phyloP scores from a whole-genome alignment of 73 alveolate species.

The Stentor coeruleus region DNA sequence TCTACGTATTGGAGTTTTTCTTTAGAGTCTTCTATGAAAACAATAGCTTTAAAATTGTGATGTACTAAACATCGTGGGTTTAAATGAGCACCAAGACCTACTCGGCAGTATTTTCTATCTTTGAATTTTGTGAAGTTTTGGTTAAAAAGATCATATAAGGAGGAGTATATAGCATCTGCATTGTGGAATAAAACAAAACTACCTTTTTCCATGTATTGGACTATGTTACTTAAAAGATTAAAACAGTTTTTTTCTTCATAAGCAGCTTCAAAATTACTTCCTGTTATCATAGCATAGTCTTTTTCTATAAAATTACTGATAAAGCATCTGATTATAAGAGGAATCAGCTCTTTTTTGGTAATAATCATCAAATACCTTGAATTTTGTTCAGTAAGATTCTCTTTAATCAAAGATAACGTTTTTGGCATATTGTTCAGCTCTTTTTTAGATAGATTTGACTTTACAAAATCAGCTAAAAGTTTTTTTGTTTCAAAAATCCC shows the following conservation, averaged over 20 bases:
- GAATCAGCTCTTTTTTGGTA: no score
- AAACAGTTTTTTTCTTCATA: slow-evolving; percentile 43
- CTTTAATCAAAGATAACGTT: no score
- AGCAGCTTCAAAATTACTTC: no score
- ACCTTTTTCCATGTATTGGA: slow-evolving; percentile 45
- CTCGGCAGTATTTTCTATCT: slow-evolving; percentile 44
- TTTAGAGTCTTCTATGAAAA: slow-evolving; percentile 37
- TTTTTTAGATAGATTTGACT: no score
- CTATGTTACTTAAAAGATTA: slow-evolving; percentile 36
- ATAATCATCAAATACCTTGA: slow-evolving; percentile 23
- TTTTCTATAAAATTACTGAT: no score
- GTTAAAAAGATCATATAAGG: slow-evolving; percentile 56
- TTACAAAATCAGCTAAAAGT: no score
- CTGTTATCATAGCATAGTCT: no score
- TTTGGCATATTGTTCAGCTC: no score
- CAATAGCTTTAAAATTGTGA: slow-evolving; percentile 39
- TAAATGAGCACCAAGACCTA: slow-evolving; percentile 45
- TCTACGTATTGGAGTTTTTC: slow-evolving; percentile 35
- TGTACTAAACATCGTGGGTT: slow-evolving; percentile 41
- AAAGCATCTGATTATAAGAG: no score
- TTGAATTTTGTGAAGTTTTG: slow-evolving; percentile 40
- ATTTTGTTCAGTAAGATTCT: slow-evolving; percentile 31
- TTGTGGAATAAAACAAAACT: slow-evolving; percentile 34
- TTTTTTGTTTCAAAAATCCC: no score
- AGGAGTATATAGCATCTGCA: slow-evolving; percentile 49